Evolutionary conservation across 1,139 yeast genomes (phyloP).

Genomic region (Pichia sp.): DNA sequence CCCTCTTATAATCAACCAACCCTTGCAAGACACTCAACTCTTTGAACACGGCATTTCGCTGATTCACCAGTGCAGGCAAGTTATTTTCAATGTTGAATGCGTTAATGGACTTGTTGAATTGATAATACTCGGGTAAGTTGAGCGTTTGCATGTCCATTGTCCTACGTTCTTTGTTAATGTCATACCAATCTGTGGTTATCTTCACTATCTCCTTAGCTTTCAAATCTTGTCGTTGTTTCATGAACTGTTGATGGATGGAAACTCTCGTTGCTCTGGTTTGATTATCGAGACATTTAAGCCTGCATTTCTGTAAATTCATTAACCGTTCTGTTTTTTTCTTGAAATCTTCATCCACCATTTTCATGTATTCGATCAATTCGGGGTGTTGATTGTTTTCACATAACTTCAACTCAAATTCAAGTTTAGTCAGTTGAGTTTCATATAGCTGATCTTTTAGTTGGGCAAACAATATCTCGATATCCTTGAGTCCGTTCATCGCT

Average conservation of each 20-base stretch:
- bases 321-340: conserved; percentile 64
- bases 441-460: conserved; percentile 69
- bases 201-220: conserved; percentile 59
- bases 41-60: conserved; percentile 46
- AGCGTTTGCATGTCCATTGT: conserved; percentile 64
- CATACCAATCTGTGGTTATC: conserved; percentile 88
- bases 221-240: conserved; percentile 60
- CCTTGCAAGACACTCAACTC: conserved; percentile 56
- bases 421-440: conserved; percentile 64
- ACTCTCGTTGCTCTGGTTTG: conserved; percentile 79
- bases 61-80: conserved; percentile 39
- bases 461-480: conserved; percentile 82
- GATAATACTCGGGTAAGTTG: conserved; percentile 27
- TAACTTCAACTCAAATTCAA: conserved; percentile 78
- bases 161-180: conserved; percentile 82
- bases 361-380: conserved; percentile 53
- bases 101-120: conserved; percentile 22
- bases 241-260: conserved; percentile 77
- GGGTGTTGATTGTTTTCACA: conserved; percentile 92
- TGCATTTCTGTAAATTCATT: conserved; percentile 62
- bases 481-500: conserved; percentile 64
- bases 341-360: conserved; percentile 58
- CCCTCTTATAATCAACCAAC: conserved; percentile 41
- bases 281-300: conserved; percentile 65
- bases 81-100: conserved; percentile 18